These are phyloP conservation scores for Zasmidium cellare DNA, from an alignment of 2,329 filamentous ascomycete species.

Conservation along the genomic window DNA sequence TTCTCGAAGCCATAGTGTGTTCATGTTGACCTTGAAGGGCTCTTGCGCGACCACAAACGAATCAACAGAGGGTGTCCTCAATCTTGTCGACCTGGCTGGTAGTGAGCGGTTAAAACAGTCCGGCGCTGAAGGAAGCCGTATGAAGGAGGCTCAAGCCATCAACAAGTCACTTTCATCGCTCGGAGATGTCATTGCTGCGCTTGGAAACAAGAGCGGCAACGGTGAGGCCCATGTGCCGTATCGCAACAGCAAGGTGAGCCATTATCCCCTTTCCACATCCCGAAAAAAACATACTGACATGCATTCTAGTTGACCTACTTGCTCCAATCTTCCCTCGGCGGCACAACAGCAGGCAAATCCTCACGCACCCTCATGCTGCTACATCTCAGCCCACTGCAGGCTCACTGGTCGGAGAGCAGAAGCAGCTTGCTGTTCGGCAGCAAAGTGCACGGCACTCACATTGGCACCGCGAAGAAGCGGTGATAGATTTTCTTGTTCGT, in stretches of 20 bases:
- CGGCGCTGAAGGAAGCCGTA: conserved; percentile 78
- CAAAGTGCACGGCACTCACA: conserved; percentile 88
- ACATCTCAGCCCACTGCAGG: conserved; percentile 91
- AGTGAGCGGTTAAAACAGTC: conserved; percentile 88
- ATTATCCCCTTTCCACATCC: background rate
- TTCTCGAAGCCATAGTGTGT: conserved; percentile 92
- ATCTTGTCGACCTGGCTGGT: conserved; percentile 92
- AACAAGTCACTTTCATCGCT: conserved; percentile 91
- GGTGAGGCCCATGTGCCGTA: conserved; percentile 76
- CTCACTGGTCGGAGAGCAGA: conserved; percentile 86
- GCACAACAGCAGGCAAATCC: conserved; percentile 58
- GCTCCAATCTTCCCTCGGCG: conserved; percentile 89
- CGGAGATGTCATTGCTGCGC: conserved; percentile 88
- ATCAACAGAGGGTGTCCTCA: conserved; percentile 87
- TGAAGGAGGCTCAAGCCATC: conserved; percentile 95
- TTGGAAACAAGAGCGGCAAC: conserved; percentile 77
- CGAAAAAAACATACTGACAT: conserved; percentile 9
- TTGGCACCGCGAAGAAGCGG: conserved; percentile 73
- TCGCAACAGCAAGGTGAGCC: conserved; percentile 80
- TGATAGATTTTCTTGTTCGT: conserved; percentile 18
- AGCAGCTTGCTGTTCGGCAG: conserved; percentile 95
- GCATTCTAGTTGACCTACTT: conserved; percentile 78
- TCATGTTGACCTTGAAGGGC: conserved; percentile 73
- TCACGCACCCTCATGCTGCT: conserved; percentile 99
- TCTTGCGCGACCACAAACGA: conserved; percentile 75